These are phyloP conservation scores for Periconia sp. DNA, from an alignment of 2,329 filamentous ascomycete genomes.

Conservation along the genomic window DNA sequence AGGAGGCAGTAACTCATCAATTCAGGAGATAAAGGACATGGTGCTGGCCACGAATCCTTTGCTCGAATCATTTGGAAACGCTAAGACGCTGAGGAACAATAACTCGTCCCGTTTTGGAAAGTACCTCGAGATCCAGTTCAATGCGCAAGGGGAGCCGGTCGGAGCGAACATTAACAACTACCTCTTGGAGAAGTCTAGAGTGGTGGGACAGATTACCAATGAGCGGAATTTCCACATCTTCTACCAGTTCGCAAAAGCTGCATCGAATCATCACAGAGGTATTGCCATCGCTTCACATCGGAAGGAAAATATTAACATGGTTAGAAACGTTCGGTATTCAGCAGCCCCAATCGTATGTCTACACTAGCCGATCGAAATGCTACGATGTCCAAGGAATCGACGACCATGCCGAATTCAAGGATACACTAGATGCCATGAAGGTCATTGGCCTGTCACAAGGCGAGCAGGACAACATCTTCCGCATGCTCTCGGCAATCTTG, in stretches of 20 bases:
- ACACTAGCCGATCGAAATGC: slow-evolving; percentile 93
- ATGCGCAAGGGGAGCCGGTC: slow-evolving; percentile 85
- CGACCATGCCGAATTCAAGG: slow-evolving; percentile 84
- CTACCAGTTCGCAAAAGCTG: slow-evolving; percentile 97
- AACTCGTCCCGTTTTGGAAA: slow-evolving; percentile 99
- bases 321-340: slow-evolving; percentile 85
- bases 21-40: slow-evolving; percentile 99
- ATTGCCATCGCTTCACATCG: slow-evolving; percentile 15
- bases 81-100: slow-evolving; percentile 97
- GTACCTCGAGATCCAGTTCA: slow-evolving; percentile 97
- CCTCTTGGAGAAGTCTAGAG: slow-evolving; percentile 90
- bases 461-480: slow-evolving; percentile 96
- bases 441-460: slow-evolving; percentile 85
- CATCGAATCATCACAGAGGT: slow-evolving; percentile 80
- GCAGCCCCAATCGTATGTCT: slow-evolving; percentile 88
- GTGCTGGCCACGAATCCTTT: slow-evolving; percentile 97
- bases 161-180: slow-evolving; percentile 99
- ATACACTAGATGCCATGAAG: slow-evolving; percentile 93
- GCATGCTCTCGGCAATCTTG: slow-evolving; percentile 87
- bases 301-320: slow-evolving; percentile 17
- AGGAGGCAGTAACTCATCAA: slow-evolving; percentile 80
- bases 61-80: slow-evolving; percentile 97
- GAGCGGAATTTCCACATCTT: slow-evolving; percentile 99
- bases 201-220: slow-evolving; percentile 92
- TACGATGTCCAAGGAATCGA: slow-evolving; percentile 94